Evolutionary conservation across 495 filamentous ascomycete species (phyloP).

Genomic region (Acidiella bohemica): DNA sequence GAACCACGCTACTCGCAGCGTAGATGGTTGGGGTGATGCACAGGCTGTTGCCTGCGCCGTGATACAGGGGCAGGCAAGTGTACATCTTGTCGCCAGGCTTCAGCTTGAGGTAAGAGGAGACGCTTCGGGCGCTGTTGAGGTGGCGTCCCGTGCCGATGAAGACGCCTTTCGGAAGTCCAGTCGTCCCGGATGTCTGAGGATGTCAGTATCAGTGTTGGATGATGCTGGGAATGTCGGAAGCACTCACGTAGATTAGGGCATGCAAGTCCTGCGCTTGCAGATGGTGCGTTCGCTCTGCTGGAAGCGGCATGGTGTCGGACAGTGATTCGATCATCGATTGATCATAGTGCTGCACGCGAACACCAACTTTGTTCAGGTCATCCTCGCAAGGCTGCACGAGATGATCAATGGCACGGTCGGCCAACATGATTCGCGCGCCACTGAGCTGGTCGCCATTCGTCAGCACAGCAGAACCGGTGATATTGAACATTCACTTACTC

Average conservation of each 20-base stretch:
- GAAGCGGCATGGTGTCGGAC: constrained; percentile 10
- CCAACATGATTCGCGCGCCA: constrained; percentile 6
- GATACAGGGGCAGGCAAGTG: constrained; percentile 87
- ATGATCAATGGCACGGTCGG: constrained; percentile 7
- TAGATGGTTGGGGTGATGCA: constrained; percentile 33
- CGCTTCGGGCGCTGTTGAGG: constrained; percentile 6
- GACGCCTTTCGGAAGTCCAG: constrained; percentile 81
- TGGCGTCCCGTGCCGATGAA: constrained; percentile 39
- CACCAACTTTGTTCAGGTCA: constrained; percentile 1
- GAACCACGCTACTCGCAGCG: constrained; percentile 48
- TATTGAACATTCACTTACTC: constrained; percentile 33
- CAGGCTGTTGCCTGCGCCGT: constrained; percentile 60
- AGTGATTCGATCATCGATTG: constrained; percentile 6
- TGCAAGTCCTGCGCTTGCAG: constrained; percentile 42
- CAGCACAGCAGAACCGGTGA: not conserved
- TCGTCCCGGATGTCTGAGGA: constrained; percentile 71
- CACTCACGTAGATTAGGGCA: constrained; percentile 65
- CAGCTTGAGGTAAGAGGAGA: constrained; percentile 33
- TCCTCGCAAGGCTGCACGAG: constrained; percentile 8
- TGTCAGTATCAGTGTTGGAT: too few species aligned
- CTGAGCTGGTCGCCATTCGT: constrained; percentile 3
- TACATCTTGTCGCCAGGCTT: constrained; percentile 57
- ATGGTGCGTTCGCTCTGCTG: not conserved
- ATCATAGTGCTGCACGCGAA: constrained; percentile 9
- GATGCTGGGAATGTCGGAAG: too few species aligned